Base-by-base conservation (phyloP, 768 basidiomycete genomes). In the Rhizopogon vinicolor region DNA sequence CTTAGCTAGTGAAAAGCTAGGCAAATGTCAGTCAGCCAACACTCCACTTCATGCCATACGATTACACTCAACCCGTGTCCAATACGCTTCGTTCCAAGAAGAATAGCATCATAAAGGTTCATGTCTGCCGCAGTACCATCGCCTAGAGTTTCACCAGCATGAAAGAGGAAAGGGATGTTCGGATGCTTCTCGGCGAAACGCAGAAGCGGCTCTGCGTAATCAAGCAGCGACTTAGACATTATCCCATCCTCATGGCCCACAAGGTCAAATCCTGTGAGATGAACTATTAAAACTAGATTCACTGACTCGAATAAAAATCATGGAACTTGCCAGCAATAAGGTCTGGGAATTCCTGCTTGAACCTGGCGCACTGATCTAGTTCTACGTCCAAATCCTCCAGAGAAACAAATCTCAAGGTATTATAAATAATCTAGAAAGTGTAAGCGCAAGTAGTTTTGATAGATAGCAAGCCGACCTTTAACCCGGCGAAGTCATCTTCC, bases 31-130 rank as follows among this genome's bases (percentile, higher is more conserved):
- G 29, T 44, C 33, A 52, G 45, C 25, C 7, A 31, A 13, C 16
- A 28, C 10, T 33, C 44, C 13, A 7, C 5, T 41, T 33, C n/a
- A n/a, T 19, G n/a, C 12, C 7, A 35, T 7, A 13, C 54, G 41
- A 8, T n/a, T 31, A 31, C 31, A 12, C 72, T 31, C 31, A 44
- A 77, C 75, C 77, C 79, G 55, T 80, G 78, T 1, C 79, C 79
- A 28, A 80, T 80, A 22, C 78, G 70, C 60, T 74, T 78, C 18
- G 79, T 76, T 3, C 75, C 78, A n/a, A 80, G 65, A 29, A 79
- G 65, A 35, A 80, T 69, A 3, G 78, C 78, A 57, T 80, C 79
- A 57, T 74, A 78, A 49, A 80, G 59, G 55, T 80, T 79, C 57
- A 73, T 60, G 48, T 80, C 78, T 16, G 73, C 72, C 9, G 61